Evolutionary conservation across 805 yeast species (phyloP), one percentile per base, ranked within the genome.

Genomic region (Candida michaelii): DNA sequence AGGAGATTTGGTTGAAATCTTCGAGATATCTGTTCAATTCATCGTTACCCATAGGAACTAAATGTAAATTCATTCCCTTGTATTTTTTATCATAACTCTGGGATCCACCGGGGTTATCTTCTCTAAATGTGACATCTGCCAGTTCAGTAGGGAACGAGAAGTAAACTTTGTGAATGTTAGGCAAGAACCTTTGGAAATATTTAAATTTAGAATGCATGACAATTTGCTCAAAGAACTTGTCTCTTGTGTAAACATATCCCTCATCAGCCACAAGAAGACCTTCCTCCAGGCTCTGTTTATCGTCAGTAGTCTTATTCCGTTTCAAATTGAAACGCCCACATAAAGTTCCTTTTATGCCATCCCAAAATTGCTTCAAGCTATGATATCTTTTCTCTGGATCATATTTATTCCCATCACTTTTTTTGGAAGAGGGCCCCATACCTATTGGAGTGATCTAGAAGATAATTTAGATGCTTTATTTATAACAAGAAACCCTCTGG

Each of bases 31-130:
- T 21, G n/a, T 30, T 30, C n/a, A 30, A 30, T 30, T 30, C 21
- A 30, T 30, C 33, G n/a, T 30, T 10, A 30, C 21, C 33, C 33
- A 30, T 30, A 30, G 33, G 33, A 30, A 16, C n/a, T 21, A 30
- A 30, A 16, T 30, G 21, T 16, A 30, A 17, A 30, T 30, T 30
- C 33, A 30, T 30, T 16, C 12, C n/a, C n/a, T 30, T 30, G 33
- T 30, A 30, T 30, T 17, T 30, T 5, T 3, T 8, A 5, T 13
- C 12, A 17, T 16, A 16, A 16, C 33, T 30, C 21, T 30, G 23
- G 8, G 21, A 16, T 15, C 33, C 33, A 16, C 21, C 11, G n/a
- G 33, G 33, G 12, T 30, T 30, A 30, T 30, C 21, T 16, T 5
- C 8, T 16, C 13, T 30, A 30, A 16, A 30, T 30, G n/a, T 17